Evolutionary conservation across 352 stramenopile genomes (phyloP).

Genomic region (Phytophthora sp.): DNA sequence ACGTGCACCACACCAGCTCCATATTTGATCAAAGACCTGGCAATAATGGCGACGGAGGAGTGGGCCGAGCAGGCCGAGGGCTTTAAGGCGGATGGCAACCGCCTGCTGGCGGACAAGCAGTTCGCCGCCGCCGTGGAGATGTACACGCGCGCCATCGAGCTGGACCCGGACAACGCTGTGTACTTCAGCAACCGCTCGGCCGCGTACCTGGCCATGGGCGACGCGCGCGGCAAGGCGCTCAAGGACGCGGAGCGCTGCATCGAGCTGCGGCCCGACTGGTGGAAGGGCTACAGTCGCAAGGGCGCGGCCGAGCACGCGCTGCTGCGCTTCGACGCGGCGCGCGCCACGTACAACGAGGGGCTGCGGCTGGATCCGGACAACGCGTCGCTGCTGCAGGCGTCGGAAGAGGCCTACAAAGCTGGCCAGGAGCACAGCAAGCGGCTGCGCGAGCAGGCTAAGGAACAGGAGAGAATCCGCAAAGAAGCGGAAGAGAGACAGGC

Average conservation of each 20-base stretch:
- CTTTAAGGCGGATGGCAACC: constrained; percentile 89
- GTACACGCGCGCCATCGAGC: constrained; percentile 83
- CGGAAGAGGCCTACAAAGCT: constrained; percentile 77
- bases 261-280: constrained; percentile 79
- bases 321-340: constrained; percentile 74
- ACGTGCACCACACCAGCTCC: background rate
- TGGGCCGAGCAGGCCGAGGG: constrained; percentile 73
- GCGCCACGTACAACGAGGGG: constrained; percentile 71
- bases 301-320: constrained; percentile 81
- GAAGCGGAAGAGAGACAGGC: constrained; percentile 40
- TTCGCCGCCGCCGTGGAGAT: constrained; percentile 75
- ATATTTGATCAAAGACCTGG: background rate
- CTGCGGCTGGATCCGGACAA: constrained; percentile 79
- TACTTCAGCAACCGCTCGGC: constrained; percentile 90
- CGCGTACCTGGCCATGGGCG: constrained; percentile 78
- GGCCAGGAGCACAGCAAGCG: constrained; percentile 67
- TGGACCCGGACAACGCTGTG: constrained; percentile 87
- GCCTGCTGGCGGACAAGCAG: constrained; percentile 64
- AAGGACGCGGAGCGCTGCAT: constrained; percentile 83
- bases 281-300: constrained; percentile 89
- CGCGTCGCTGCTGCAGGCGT: constrained; percentile 60
- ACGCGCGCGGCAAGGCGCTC: constrained; percentile 81
- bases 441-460: constrained; percentile 61
- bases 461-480: constrained; percentile 43
- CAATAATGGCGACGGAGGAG: constrained; percentile 27